These are phyloP conservation scores for Zelopaecilomyces penicillatus DNA, from an alignment of 2,329 filamentous ascomycete genomes.

Conservation along the genomic window DNA sequence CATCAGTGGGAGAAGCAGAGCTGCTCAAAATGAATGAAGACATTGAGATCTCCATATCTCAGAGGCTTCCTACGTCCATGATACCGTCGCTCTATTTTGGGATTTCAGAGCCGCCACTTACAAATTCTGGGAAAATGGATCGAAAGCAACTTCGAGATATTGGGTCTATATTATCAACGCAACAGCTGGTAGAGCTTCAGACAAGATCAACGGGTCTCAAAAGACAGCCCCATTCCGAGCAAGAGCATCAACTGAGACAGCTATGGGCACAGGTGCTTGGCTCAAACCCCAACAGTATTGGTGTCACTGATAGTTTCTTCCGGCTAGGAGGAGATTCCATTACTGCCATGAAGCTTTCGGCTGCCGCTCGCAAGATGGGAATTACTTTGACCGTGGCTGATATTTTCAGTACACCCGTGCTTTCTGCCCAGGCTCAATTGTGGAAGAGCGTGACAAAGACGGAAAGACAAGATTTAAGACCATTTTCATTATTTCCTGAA, in stretches of 20 bases:
- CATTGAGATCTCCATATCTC: background rate
- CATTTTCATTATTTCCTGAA: conserved; percentile 5
- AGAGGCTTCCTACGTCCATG: conserved; percentile 13
- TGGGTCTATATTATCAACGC: background rate
- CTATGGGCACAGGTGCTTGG: conserved; percentile 1
- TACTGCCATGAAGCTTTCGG: conserved; percentile 33
- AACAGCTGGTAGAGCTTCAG: background rate
- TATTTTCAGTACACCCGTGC: conserved; percentile 5
- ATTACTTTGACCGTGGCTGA: conserved; percentile 6
- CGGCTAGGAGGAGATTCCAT: conserved; percentile 36
- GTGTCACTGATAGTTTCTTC: conserved; percentile 29
- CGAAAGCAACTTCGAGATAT: conserved; percentile 8
- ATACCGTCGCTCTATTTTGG: conserved; percentile 12
- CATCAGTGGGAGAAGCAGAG: background rate
- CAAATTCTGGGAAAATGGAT: conserved; percentile 11
- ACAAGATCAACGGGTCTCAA: background rate
- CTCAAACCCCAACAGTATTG: conserved; percentile 12
- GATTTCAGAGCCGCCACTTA: conserved; percentile 9
- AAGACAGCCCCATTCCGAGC: background rate
- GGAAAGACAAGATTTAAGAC: background rate
- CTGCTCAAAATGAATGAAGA: background rate
- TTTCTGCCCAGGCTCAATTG: conserved; percentile 1
- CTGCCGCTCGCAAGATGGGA: conserved; percentile 21
- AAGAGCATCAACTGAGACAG: background rate
- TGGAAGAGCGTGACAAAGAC: background rate